A percentile compares a stretch with the other conserved stretches of the same genome.
Conservation (phyloP, 495 filamentous ascomycete genomes). For the Penicillium canariense region DNA sequence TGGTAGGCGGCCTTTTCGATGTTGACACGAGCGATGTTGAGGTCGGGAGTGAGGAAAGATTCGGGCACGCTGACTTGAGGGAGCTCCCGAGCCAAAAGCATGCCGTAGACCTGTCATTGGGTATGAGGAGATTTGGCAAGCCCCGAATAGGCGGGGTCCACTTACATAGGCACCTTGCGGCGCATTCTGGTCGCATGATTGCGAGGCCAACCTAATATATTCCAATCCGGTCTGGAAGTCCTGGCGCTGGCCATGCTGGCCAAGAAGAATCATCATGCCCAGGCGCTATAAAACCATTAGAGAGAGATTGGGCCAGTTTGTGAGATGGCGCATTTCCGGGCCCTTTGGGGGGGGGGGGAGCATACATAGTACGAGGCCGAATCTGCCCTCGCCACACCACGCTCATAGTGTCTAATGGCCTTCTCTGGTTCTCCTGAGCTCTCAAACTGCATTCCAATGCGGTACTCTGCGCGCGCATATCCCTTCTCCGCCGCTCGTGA, state of each 20-base stretch:
- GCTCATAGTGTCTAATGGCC: conserved; percentile 83
- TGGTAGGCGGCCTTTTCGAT: conserved; percentile 97
- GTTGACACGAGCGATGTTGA: conserved; percentile 73
- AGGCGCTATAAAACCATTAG: conserved; percentile 56
- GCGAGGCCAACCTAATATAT: conserved; percentile 76
- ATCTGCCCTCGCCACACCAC: conserved; percentile 72
- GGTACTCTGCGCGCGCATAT: conserved; percentile 92
- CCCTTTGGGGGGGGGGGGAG: background rate
- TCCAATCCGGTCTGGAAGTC: conserved; percentile 77
- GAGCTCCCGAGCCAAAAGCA: conserved; percentile 88
- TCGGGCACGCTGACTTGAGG: conserved; percentile 84
- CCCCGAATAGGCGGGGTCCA: conserved; percentile 5
- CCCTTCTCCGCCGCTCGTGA: conserved; percentile 80
- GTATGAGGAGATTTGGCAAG: background rate
- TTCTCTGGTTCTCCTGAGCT: conserved; percentile 86
- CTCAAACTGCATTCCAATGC: conserved; percentile 98
- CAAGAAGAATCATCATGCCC: conserved; percentile 96
- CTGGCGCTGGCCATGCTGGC: conserved; percentile 84
- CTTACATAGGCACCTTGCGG: conserved; percentile 90
- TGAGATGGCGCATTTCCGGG: background rate
- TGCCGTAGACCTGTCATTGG: conserved; percentile 69
- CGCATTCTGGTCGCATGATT: conserved; percentile 92
- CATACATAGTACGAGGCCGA: conserved; percentile 85
- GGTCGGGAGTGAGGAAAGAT: conserved; percentile 67
- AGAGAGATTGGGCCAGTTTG: background rate